Evolutionary conservation across 805 yeast genomes (phyloP), one percentile per base, ranked within the genome.

Genomic region (Yamadazyma kitorensis): DNA sequence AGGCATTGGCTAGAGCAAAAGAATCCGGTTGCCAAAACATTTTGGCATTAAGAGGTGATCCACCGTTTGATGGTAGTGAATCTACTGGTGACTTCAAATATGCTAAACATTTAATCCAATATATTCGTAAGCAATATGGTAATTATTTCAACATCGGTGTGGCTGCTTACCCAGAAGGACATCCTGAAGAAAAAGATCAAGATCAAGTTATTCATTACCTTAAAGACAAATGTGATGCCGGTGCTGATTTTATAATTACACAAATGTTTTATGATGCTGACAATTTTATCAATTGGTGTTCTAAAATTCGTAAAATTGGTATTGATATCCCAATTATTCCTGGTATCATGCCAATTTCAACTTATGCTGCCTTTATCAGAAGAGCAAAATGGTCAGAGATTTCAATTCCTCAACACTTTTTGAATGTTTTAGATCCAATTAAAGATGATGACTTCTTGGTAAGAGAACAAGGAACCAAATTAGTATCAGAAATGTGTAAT

Each of bases 311-410:
- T 47, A 78, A 70, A 15, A 66, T 68, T 15, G 97, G 96, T 15
- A 74, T 93, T 44, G 69, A 70, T 24, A 79, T 86, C 34, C 98
- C 98, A 18, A 85, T 93, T 45, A 82, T 93, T 40, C 98, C 98
- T 1, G 98, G 98, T 10, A 88, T 93, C 59, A 93, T 93, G 98
- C 98, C 98, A 15, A 89, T 93, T 39, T 80, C 95, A n/a, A 86
- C 96, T 3, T 89, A 91, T 61, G 84, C 94, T 17, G 79, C 96
- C 3, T 93, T 93, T 57, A 60, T 88, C 43, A 82, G 98, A 67
- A 78, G 98, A 57, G 96, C 96, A 13, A 79, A 79, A 35, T 93
- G 98, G 98, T 87, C 95, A 40, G 83, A 85, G 52, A 81, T 93
- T 48, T 61, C 73, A 25, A 72, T 93, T 39, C 98, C 98, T 3